Percentiles rank a stretch among this genome's conserved stretches.
Conservation (phyloP, 345 rosid species). For the Gossypium sturtianum region DNA sequence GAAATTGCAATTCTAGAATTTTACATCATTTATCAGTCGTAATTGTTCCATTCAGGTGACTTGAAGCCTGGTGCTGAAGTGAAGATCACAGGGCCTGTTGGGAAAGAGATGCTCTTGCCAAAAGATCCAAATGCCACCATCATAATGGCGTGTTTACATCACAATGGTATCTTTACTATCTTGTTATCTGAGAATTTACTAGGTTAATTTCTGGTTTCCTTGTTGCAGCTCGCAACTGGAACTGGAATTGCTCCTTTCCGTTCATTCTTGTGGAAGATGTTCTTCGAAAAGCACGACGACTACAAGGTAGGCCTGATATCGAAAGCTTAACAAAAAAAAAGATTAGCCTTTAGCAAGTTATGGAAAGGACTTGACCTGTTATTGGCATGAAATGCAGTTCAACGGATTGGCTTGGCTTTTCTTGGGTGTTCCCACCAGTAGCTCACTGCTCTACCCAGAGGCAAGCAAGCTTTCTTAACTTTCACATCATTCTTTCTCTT, state of each 20-base stretch:
- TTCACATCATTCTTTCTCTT: neutral
- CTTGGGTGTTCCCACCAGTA: slow-evolving; percentile 81
- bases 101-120: slow-evolving; percentile 98
- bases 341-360: neutral
- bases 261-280: slow-evolving; percentile 86
- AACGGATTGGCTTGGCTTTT: slow-evolving; percentile 92
- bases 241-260: slow-evolving; percentile 93
- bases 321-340: neutral
- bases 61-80: slow-evolving; percentile 70
- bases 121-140: slow-evolving; percentile 89
- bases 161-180: slow-evolving; percentile 6
- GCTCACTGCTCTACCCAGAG: slow-evolving; percentile 83
- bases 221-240: slow-evolving; percentile 74
- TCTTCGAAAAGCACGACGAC: slow-evolving; percentile 82
- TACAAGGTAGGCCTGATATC: slow-evolving; percentile 42
- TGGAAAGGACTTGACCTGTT: neutral
- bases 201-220: neutral
- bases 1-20: neutral
- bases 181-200: neutral
- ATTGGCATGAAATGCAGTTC: slow-evolving; percentile 33
- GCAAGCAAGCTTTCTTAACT: slow-evolving; percentile 35
- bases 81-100: slow-evolving; percentile 82
- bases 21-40: neutral
- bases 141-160: slow-evolving; percentile 44
- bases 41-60: slow-evolving; percentile 48